phyloP scores from a whole-genome alignment of 495 filamentous ascomycete genomes.

The Aspergillus heteromorphus region DNA sequence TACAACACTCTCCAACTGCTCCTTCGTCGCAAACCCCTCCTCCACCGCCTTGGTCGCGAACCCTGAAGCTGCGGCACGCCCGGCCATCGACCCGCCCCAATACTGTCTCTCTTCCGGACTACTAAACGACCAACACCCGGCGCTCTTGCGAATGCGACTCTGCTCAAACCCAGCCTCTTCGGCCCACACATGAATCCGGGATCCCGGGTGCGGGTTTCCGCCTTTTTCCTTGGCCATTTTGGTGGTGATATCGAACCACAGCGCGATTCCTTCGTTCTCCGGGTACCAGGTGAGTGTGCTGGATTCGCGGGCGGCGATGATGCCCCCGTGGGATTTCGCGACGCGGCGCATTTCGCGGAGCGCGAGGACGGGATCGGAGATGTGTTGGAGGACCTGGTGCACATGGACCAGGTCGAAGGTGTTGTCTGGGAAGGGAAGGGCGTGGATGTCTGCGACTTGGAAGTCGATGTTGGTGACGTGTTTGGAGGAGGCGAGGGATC shows the following conservation, averaged over 20 bases:
- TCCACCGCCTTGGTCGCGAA: slow-evolving; percentile 33
- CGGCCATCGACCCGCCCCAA: slow-evolving; percentile 47
- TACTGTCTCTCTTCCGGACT: slow-evolving; percentile 35
- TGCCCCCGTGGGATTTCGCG: slow-evolving; percentile 41
- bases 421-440: slow-evolving; percentile 40
- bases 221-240: slow-evolving; percentile 31
- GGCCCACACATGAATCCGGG: slow-evolving; percentile 45
- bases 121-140: slow-evolving; percentile 46
- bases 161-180: slow-evolving; percentile 39
- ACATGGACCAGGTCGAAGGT: slow-evolving; percentile 57
- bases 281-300: slow-evolving; percentile 46
- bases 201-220: slow-evolving; percentile 44
- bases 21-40: slow-evolving; percentile 31
- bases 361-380: slow-evolving; percentile 39
- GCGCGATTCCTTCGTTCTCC: slow-evolving; percentile 31
- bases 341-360: slow-evolving; percentile 49
- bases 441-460: slow-evolving; percentile 41
- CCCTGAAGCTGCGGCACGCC: slow-evolving; percentile 31
- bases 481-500: slow-evolving; percentile 28
- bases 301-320: slow-evolving; percentile 47
- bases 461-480: slow-evolving; percentile 45
- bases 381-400: slow-evolving; percentile 54
- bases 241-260: slow-evolving; percentile 35
- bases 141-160: slow-evolving; percentile 29
- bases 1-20: slow-evolving; percentile 36